These are phyloP conservation scores for Mrakiaceae sp. DNA, from an alignment of 1,284 basidiomycete species.

Conservation along the genomic window DNA sequence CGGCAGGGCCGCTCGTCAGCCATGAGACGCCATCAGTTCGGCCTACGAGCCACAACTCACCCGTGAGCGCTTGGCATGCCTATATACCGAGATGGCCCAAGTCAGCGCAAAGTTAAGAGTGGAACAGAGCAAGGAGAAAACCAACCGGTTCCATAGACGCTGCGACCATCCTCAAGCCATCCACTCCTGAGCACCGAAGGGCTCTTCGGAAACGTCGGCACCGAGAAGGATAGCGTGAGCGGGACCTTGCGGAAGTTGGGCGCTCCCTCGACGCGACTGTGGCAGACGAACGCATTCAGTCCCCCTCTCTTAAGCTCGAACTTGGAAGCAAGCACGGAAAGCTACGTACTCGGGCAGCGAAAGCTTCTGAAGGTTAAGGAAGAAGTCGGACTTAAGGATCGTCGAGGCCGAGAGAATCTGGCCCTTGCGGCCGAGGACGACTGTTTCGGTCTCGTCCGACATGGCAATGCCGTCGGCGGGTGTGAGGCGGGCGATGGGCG, in stretches of 20 bases:
- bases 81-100: neutral
- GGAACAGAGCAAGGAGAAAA: constrained; percentile 3
- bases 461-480: constrained; percentile 63
- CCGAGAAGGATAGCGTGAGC: constrained; percentile 44
- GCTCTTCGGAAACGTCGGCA: constrained; percentile 1
- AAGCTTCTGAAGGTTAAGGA: constrained; percentile 89
- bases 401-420: constrained; percentile 57
- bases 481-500: constrained; percentile 69
- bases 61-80: constrained; percentile 26
- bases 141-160: constrained; percentile 76
- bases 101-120: neutral
- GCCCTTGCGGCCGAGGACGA: constrained; percentile 76
- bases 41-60: constrained; percentile 14
- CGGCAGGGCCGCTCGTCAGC: constrained; percentile 5
- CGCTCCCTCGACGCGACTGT: constrained; percentile 77
- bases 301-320: neutral
- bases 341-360: constrained; percentile 68
- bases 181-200: constrained; percentile 6
- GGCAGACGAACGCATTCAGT: neutral
- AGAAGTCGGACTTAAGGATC: constrained; percentile 96
- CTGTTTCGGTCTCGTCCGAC: constrained; percentile 73
- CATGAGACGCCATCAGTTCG: neutral
- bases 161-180: constrained; percentile 41
- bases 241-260: constrained; percentile 81
- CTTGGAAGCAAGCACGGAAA: neutral